These are phyloP conservation scores for Rachicladosporium sp. DNA, from an alignment of 2,329 filamentous ascomycete genomes.

Conservation along the genomic window DNA sequence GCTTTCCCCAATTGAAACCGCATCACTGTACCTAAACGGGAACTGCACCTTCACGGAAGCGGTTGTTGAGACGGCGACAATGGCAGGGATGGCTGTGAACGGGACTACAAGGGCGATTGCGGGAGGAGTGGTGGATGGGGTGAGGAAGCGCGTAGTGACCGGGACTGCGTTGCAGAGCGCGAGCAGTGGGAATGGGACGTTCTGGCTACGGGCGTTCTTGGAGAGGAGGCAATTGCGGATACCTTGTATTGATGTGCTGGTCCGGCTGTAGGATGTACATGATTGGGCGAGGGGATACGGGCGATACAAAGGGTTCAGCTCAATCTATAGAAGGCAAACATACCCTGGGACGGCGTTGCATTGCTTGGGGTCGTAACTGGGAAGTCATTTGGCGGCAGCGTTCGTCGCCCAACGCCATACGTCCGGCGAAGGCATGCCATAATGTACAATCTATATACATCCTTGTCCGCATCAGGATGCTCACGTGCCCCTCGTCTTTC, in stretches of 20 bases:
- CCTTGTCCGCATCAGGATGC: no score
- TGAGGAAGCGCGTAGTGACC: slow-evolving; percentile 30
- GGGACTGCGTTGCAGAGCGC: slow-evolving; percentile 31
- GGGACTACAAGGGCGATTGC: slow-evolving; percentile 57
- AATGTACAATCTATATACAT: no score
- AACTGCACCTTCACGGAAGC: slow-evolving; percentile 26
- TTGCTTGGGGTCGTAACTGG: no score
- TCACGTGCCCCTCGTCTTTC: no score
- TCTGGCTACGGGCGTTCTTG: slow-evolving; percentile 73
- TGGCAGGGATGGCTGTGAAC: slow-evolving; percentile 43
- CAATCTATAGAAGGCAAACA: no score
- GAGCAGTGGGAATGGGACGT: slow-evolving; percentile 55
- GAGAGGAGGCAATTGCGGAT: slow-evolving; percentile 81
- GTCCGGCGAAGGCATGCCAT: no score
- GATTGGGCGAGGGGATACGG: neutral
- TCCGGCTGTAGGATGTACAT: slow-evolving; percentile 29
- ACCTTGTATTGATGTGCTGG: slow-evolving; percentile 79
- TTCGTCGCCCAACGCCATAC: no score
- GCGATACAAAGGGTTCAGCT: no score
- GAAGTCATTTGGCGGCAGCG: no score
- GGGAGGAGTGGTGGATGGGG: slow-evolving; percentile 53
- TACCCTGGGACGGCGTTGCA: neutral
- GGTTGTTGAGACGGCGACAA: slow-evolving; percentile 55
- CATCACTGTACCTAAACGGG: slow-evolving; percentile 19
- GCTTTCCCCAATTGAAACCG: slow-evolving; percentile 24